Evolutionary conservation across 371 early-diverging fungal species (phyloP).

Genomic region (Actinomortierella ambigua): DNA sequence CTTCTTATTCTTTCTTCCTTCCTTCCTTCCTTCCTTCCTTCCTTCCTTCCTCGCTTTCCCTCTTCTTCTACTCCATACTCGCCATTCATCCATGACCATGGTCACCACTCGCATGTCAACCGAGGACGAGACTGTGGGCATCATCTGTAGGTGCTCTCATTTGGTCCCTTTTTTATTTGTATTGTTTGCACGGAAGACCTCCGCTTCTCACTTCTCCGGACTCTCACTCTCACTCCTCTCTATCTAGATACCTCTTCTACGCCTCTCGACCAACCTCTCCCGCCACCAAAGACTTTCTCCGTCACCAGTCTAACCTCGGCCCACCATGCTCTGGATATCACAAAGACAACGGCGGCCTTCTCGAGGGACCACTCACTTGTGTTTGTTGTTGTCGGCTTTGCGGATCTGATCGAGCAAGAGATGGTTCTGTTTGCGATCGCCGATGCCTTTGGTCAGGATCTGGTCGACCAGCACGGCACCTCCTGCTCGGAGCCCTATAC

Average conservation of each 20-base stretch:
- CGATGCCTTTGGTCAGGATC: constrained; percentile 39
- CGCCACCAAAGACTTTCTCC: constrained; percentile 8
- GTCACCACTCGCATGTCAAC: constrained; percentile 11
- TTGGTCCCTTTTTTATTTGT: constrained; percentile 1
- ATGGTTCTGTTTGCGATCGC: constrained; percentile 31
- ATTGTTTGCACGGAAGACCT: not conserved
- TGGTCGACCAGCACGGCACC: not conserved
- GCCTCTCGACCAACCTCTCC: not conserved
- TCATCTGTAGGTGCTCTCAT: constrained; percentile 24
- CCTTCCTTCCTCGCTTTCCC: not conserved
- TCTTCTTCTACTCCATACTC: not conserved
- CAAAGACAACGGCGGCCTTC: constrained; percentile 28
- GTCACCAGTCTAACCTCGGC: constrained; percentile 14
- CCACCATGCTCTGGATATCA: constrained; percentile 28
- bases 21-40: not conserved
- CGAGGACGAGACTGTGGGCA: constrained; percentile 39
- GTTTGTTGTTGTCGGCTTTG: constrained; percentile 15
- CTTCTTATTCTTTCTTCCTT: not conserved
- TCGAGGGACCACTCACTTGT: constrained; percentile 42
- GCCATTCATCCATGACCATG: constrained; percentile 23
- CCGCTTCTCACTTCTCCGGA: not conserved
- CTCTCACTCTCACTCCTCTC: not conserved
- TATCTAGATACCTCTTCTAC: constrained; percentile 10
- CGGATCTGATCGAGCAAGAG: constrained; percentile 17
- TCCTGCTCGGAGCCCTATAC: no score